Conservation (phyloP, 331 rosid species). For the Spiraea crenata region DNA sequence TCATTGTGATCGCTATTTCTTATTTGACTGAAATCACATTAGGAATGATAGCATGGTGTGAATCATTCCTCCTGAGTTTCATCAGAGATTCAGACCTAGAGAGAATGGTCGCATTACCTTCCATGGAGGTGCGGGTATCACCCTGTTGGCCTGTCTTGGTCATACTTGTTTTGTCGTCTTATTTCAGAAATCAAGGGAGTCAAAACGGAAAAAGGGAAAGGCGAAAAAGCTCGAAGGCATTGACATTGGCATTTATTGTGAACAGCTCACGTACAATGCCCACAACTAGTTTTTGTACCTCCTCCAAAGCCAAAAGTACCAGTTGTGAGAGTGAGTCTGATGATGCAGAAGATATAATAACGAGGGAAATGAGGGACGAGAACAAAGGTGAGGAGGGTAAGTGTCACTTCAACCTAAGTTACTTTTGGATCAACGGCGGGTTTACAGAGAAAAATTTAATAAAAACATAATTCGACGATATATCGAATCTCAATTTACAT, state of each 20-base stretch:
- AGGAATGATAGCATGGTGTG: not conserved
- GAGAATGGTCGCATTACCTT: not conserved
- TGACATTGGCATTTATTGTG: constrained; percentile 80
- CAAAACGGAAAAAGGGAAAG: constrained; percentile 74
- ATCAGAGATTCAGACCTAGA: not conserved
- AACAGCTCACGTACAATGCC: constrained; percentile 83
- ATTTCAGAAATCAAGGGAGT: constrained; percentile 77
- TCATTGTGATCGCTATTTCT: constrained; percentile 1
- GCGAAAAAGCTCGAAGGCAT: constrained; percentile 98
- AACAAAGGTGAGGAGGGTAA: constrained; percentile 78
- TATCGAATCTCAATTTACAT: too few relatives aligned
- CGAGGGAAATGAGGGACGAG: constrained; percentile 40
- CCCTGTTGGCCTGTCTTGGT: not conserved
- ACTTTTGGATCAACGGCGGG: too few relatives aligned
- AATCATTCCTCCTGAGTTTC: not conserved
- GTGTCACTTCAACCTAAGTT: constrained; percentile 2
- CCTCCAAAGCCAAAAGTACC: constrained; percentile 74
- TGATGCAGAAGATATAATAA: constrained; percentile 39
- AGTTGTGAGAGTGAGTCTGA: constrained; percentile 53
- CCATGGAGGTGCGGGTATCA: not conserved
- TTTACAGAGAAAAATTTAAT: too few relatives aligned
- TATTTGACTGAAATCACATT: constrained; percentile 4
- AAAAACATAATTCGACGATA: not conserved
- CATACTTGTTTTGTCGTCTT: constrained; percentile 11
- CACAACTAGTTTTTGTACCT: constrained; percentile 45